Evolutionary conservation across 177 flowering plant species (phyloP), one percentile per base, ranked within the genome.

Genomic region (Telopea speciosissima): DNA sequence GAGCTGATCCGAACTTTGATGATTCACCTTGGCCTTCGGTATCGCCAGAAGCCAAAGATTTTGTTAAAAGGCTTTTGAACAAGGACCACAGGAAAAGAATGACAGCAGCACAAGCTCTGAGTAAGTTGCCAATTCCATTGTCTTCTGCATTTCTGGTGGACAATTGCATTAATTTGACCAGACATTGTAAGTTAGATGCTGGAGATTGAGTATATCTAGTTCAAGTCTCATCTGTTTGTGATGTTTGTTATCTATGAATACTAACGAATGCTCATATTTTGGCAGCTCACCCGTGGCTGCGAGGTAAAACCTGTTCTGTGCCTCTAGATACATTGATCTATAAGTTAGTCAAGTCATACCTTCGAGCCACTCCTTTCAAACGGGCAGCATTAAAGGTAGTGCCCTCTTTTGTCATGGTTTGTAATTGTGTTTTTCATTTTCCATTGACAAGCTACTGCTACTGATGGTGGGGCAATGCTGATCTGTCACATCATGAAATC

Each of bases 211-310:
- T 21, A 58, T 28, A 63, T 63, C 31, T 63, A 22, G 42, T 63
- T 58, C 42, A 28, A 63, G 40, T 16, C 13, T 63, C 19, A 31
- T 9, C 42, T 63, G 12, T 63, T 17, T 16, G 19, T 28, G 10
- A 45, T 26, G 26, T 16, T 61, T 36, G 17, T 11, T 36, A 69
- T 40, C 64, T 40, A 36, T 17, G 36, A 63, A 42, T 33, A 10
- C 42, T 63, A 40, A 74, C 56, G 12, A 33, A 16, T 16, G 63
- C 8, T 71, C 68, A 59, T 68, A 2, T 72, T 10, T 85, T 73
- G 81, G 73, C 96, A 96, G 99, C 90, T 83, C 99, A 96, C 72
- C 98, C 98, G 67, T 96, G 99, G 99, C 79, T 93, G 70, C 86
- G 88, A 69, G 83, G 85, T 77, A 87, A 79, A 66, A 82, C 77